Evolutionary conservation across 345 rosid species (phyloP).

Genomic region (Citropsis articulata): DNA sequence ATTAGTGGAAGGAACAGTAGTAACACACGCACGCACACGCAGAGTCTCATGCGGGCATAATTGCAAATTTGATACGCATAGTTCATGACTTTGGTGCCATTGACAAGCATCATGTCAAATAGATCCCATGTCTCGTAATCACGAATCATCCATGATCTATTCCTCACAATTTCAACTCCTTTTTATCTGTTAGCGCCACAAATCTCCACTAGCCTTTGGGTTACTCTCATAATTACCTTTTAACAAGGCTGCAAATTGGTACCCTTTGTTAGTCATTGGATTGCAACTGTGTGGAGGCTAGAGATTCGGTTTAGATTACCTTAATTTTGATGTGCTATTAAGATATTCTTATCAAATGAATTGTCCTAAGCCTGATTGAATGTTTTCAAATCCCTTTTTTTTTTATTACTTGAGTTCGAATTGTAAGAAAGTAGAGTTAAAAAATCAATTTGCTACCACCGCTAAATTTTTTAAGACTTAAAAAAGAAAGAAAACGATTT

Average conservation of each 20-base stretch:
- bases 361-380: too few relatives aligned
- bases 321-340: background rate
- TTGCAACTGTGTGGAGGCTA: too few relatives aligned
- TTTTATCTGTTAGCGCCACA: background rate
- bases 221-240: background rate
- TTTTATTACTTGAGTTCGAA: too few relatives aligned
- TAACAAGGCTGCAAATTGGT: constrained; percentile 6
- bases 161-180: background rate
- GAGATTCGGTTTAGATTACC: background rate
- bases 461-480: too few relatives aligned
- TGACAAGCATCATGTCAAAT: constrained; percentile 15
- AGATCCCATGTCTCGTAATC: constrained; percentile 4
- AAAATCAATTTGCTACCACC: rapidly evolving
- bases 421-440: too few relatives aligned
- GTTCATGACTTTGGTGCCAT: constrained; percentile 1
- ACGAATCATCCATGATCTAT: background rate
- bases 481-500: too few relatives aligned
- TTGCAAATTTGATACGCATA: background rate
- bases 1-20: background rate
- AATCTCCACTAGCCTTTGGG: background rate
- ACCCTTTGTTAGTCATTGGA: background rate
- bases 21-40: background rate
- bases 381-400: too few relatives aligned
- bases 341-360: background rate
- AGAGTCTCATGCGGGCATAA: background rate